phyloP scores from a whole-genome alignment of 306 rosid genomes.

The Malus asiatica region DNA sequence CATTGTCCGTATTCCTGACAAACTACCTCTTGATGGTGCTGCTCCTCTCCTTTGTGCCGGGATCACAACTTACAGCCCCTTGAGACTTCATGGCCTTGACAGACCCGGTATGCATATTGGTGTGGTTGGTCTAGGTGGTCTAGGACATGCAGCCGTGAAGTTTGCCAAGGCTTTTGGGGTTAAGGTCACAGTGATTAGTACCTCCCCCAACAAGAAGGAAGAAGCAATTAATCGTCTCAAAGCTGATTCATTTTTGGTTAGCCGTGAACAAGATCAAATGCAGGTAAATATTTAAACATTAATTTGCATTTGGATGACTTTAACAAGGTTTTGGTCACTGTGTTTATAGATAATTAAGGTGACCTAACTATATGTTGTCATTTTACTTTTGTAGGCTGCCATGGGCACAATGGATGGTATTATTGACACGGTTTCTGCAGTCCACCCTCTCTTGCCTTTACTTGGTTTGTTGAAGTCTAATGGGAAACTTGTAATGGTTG shows the following conservation, averaged over 20 bases:
- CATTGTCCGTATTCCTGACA: background rate
- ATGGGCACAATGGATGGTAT: slow-evolving; percentile 3
- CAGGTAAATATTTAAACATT: background rate
- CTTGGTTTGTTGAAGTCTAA: slow-evolving; percentile 8
- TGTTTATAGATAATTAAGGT: too few relatives aligned
- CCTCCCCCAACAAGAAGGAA: background rate
- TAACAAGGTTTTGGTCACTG: too few relatives aligned
- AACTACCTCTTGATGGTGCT: background rate
- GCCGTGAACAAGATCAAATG: slow-evolving; percentile 11
- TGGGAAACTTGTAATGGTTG: slow-evolving; percentile 38
- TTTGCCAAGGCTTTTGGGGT: background rate
- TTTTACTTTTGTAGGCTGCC: slow-evolving; percentile 8
- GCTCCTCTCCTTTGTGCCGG: slow-evolving; percentile 3
- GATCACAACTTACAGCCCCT: slow-evolving; percentile 4
- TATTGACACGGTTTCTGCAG: slow-evolving; percentile 24
- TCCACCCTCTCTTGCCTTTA: slow-evolving; percentile 22
- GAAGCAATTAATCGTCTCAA: background rate
- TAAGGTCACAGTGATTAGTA: slow-evolving; percentile 4
- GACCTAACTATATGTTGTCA: too few relatives aligned
- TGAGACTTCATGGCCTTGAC: background rate
- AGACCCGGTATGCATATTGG: background rate
- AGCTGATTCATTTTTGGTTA: slow-evolving; percentile 13
- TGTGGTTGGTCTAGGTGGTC: background rate
- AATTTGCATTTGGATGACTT: too few relatives aligned
- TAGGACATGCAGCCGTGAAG: background rate